A percentile compares a stretch with the other conserved stretches of the same genome.
These are phyloP conservation scores for Populus tremula DNA, from an alignment of 345 rosid genomes.

Conservation along the genomic window DNA sequence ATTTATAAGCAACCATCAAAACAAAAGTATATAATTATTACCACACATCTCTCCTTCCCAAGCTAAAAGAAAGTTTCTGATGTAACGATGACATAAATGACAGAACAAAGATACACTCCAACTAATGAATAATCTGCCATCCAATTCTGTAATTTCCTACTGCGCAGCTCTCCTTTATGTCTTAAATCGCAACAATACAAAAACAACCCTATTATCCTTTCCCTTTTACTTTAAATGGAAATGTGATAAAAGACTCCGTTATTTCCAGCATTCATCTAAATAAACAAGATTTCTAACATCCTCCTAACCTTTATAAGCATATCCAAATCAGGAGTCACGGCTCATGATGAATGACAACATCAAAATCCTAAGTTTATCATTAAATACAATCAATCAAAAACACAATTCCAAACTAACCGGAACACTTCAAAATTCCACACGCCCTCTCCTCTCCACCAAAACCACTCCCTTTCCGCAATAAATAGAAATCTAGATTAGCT, in stretches of 20 bases:
- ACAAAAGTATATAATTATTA: background rate
- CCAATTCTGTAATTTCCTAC: background rate
- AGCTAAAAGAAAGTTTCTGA: background rate
- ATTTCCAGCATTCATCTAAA: conserved; percentile 1
- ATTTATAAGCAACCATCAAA: background rate
- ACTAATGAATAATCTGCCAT: background rate
- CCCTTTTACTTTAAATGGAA: background rate
- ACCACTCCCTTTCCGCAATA: background rate
- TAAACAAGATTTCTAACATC: background rate
- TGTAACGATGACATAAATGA: background rate
- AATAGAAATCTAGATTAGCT: background rate
- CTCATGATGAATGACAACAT: conserved; percentile 1
- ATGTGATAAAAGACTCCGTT: background rate
- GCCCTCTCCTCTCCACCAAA: background rate
- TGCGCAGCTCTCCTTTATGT: background rate
- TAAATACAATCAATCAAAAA: background rate
- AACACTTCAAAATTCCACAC: background rate
- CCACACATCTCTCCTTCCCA: background rate
- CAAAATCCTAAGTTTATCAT: background rate
- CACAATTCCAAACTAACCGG: background rate
- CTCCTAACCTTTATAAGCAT: background rate
- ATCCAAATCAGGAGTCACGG: background rate
- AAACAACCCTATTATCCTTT: background rate
- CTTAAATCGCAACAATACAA: background rate
- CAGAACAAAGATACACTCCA: background rate